phyloP scores from a whole-genome alignment of 2,329 filamentous ascomycete genomes.

The Neonectria sp. region DNA sequence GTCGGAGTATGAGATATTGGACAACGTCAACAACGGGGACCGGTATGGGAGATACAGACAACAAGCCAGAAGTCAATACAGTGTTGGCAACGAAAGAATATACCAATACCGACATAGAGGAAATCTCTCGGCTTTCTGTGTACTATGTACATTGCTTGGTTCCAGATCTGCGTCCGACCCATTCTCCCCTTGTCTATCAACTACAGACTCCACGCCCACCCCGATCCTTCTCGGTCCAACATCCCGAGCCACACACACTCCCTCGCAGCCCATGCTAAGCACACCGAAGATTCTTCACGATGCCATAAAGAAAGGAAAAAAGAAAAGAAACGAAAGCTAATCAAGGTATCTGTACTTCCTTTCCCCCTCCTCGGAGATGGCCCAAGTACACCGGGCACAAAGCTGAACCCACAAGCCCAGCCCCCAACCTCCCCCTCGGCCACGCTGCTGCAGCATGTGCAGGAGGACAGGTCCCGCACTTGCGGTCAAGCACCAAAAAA shows the following conservation, averaged over 20 bases:
- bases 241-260: conserved; percentile 2
- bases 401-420: conserved; percentile 21
- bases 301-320: neutral
- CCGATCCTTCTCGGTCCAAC: conserved; percentile 1
- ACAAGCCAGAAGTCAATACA: neutral
- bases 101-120: neutral
- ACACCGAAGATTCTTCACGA: conserved; percentile 10
- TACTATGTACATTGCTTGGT: neutral
- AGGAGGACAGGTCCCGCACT: conserved; percentile 4
- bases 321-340: conserved; percentile 16
- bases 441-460: conserved; percentile 13
- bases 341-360: conserved; percentile 6
- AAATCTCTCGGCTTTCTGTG: neutral
- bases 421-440: neutral
- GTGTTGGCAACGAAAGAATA: conserved; percentile 5
- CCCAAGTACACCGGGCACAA: neutral
- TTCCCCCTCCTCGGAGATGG: neutral
- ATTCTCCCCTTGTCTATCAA: neutral
- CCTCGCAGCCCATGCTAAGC: conserved; percentile 6
- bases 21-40: conserved; percentile 4
- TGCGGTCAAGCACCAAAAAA: conserved; percentile 12
- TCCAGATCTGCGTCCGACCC: neutral
- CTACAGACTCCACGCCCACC: neutral
- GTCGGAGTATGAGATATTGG: neutral
- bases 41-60: neutral